These are phyloP conservation scores for Lichtheimia ornata DNA, from an alignment of 371 early-diverging fungal genomes.

Conservation along the genomic window DNA sequence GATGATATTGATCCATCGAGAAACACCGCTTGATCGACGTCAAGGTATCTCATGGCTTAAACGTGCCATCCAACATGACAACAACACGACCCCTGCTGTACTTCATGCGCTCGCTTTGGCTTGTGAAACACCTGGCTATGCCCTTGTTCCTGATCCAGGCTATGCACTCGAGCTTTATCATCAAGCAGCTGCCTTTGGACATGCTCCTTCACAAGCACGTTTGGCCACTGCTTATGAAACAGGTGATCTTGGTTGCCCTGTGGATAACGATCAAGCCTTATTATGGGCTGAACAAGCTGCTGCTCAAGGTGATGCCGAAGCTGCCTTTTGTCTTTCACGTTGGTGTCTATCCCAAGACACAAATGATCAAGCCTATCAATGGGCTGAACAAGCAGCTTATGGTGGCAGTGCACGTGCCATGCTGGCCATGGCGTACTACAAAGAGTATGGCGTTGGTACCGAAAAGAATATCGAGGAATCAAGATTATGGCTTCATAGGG, in stretches of 20 bases:
- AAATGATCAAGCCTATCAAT: slow-evolving; percentile 64
- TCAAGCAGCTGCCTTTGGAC: slow-evolving; percentile 89
- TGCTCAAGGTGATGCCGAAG: slow-evolving; percentile 78
- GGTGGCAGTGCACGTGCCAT: slow-evolving; percentile 81
- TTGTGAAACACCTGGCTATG: slow-evolving; percentile 70
- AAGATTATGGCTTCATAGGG: slow-evolving; percentile 71
- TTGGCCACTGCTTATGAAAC: slow-evolving; percentile 94
- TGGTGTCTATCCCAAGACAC: slow-evolving; percentile 49
- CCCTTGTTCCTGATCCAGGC: slow-evolving; percentile 77
- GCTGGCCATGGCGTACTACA: slow-evolving; percentile 85
- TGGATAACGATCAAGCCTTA: slow-evolving; percentile 85
- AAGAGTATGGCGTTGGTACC: slow-evolving; percentile 78
- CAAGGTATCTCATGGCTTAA: slow-evolving; percentile 92
- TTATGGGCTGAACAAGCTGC: slow-evolving; percentile 96
- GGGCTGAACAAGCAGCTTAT: slow-evolving; percentile 88
- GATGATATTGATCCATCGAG: slow-evolving; percentile 76
- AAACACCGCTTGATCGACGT: slow-evolving; percentile 64
- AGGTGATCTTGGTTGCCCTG: slow-evolving; percentile 77
- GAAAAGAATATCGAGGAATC: slow-evolving; percentile 69
- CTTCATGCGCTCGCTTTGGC: slow-evolving; percentile 86
- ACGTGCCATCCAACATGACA: slow-evolving; percentile 73
- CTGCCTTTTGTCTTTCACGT: slow-evolving; percentile 81
- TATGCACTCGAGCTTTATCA: slow-evolving; percentile 88
- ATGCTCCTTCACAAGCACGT: slow-evolving; percentile 89
- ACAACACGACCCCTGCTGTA: slow-evolving; percentile 82